Percentiles rank a stretch among this genome's conserved stretches.
These are phyloP conservation scores for Fusarium bactridioides DNA, from an alignment of 2,329 filamentous ascomycete genomes.

Conservation along the genomic window DNA sequence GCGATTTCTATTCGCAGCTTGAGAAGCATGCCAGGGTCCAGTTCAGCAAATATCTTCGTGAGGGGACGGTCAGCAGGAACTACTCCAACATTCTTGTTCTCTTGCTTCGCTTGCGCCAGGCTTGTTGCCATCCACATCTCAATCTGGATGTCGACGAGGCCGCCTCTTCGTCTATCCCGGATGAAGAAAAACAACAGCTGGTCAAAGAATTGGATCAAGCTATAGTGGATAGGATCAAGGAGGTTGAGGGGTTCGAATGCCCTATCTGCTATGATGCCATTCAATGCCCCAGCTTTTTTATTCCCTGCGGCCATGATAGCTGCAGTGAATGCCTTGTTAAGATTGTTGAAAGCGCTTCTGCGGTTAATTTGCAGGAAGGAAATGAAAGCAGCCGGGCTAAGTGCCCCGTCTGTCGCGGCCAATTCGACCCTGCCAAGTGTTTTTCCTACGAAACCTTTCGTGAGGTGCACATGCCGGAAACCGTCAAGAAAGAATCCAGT, in stretches of 20 bases:
- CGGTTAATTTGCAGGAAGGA: constrained; percentile 64
- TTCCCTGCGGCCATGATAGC: constrained; percentile 83
- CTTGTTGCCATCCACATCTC: constrained; percentile 54
- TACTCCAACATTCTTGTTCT: constrained; percentile 85
- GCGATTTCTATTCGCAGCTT: constrained; percentile 78
- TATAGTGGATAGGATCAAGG: constrained; percentile 73
- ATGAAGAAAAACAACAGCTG: constrained; percentile 63
- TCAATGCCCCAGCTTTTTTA: constrained; percentile 77
- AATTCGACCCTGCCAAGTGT: constrained; percentile 71
- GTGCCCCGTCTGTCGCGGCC: constrained; percentile 79
- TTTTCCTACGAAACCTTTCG: constrained; percentile 80
- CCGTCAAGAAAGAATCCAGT: constrained; percentile 50
- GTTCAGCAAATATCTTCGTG: constrained; percentile 80
- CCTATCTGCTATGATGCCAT: constrained; percentile 83
- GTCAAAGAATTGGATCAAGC: constrained; percentile 66
- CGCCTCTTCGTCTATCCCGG: constrained; percentile 48
- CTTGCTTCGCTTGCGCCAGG: constrained; percentile 82
- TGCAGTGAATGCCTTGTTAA: constrained; percentile 80
- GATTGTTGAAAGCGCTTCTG: constrained; percentile 67
- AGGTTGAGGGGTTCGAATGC: constrained; percentile 72
- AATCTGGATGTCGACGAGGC: constrained; percentile 48
- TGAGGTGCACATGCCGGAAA: constrained; percentile 71
- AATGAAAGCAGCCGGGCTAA: constrained; percentile 65
- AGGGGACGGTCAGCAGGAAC: constrained; percentile 69
- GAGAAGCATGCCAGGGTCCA: constrained; percentile 72